Base-by-base conservation (phyloP, 495 filamentous ascomycete species). In the Elaphomyces granulatus region DNA sequence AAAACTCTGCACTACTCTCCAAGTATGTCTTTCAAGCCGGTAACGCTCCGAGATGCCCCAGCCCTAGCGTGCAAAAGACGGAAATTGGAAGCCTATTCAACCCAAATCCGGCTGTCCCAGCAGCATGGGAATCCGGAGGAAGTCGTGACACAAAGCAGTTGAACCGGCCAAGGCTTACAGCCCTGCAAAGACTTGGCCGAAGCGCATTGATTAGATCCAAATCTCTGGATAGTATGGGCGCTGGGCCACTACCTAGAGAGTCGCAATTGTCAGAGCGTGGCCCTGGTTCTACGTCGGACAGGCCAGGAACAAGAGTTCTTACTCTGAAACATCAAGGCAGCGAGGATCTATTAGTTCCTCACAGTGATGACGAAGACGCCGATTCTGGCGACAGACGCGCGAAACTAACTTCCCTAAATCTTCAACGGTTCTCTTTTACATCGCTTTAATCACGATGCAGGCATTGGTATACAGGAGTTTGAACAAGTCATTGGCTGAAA, bases 261-360 rank as follows among this genome's bases (percentile, higher is more conserved):
- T 16, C 16, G 40, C 23, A 7, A 32, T 15, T 14, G 34, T 32
- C 2, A 41, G n/a, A 30, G 15, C n/a, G n/a, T n/a, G n/a, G n/a
- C n/a, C n/a, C n/a, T n/a, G n/a, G n/a, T n/a, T n/a, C n/a, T n/a
- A n/a, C n/a, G n/a, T n/a, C n/a, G n/a, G n/a, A n/a, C n/a, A n/a
- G n/a, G n/a, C n/a, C n/a, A n/a, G n/a, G n/a, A n/a, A n/a, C n/a
- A n/a, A n/a, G n/a, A n/a, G n/a, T n/a, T n/a, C n/a, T n/a, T n/a
- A n/a, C n/a, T n/a, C 19, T 6, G 14, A 19, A 20, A 17, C 17
- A 30, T 12, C 60, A 70, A 36, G 83, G 84, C 1, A 88, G 83
- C 49, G 84, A 92, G 52, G 84, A 92, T 47, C 55, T 77, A 33
- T 68, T 92, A 14, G 55, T 81, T 2, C 79, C 80, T 0, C 70